These are phyloP conservation scores for Cordyceps militaris DNA, from an alignment of 2,329 filamentous ascomycete species.

Conservation along the genomic window DNA sequence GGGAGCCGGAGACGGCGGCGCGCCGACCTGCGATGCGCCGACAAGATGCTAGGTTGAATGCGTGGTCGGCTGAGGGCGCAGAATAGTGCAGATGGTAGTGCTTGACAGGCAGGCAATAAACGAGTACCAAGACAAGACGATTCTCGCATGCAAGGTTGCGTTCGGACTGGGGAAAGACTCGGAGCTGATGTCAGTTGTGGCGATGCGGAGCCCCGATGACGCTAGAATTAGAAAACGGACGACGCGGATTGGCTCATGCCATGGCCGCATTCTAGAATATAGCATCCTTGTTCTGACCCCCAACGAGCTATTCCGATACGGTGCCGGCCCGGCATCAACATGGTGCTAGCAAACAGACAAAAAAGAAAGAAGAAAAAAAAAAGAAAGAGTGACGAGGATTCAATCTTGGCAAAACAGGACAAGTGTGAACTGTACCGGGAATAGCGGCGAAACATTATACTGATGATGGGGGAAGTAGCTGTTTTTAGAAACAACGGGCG, in stretches of 20 bases:
- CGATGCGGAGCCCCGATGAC: conserved; percentile 4
- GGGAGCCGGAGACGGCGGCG: neutral
- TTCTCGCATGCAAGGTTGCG: neutral
- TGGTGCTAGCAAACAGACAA: too few species aligned
- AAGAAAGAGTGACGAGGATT: too few species aligned
- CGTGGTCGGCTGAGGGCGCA: neutral
- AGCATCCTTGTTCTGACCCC: too few species aligned
- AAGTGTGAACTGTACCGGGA: too few species aligned
- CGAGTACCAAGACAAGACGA: neutral
- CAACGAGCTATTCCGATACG: too few species aligned
- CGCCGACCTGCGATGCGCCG: neutral
- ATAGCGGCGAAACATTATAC: too few species aligned
- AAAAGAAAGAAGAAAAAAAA: too few species aligned
- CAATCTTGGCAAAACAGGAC: too few species aligned
- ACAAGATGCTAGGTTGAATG: neutral
- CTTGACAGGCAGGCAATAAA: neutral
- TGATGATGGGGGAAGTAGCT: neutral
- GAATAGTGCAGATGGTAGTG: neutral
- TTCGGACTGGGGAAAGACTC: neutral
- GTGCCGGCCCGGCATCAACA: too few species aligned
- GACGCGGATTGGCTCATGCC: neutral
- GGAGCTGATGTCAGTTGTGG: neutral
- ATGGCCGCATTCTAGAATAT: neutral
- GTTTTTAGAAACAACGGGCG: conserved; percentile 1
- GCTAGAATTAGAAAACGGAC: neutral